Evolutionary conservation across 164 flowering plant species (phyloP).

Genomic region (Nelumbo lutea): DNA sequence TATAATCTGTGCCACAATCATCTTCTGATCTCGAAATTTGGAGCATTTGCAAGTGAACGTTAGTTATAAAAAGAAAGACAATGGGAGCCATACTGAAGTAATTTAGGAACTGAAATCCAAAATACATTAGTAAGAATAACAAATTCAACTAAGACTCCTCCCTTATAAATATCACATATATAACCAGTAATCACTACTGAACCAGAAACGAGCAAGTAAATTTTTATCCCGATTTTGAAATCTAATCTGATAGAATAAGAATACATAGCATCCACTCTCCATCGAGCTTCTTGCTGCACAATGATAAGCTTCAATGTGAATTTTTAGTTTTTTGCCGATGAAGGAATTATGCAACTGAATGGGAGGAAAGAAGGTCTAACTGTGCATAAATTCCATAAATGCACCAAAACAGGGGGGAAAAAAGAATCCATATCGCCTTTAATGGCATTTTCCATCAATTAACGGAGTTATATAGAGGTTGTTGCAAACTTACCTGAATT

Average conservation of each 20-base stretch:
- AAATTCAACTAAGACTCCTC: not conserved
- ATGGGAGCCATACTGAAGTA: not conserved
- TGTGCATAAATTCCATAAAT: no score
- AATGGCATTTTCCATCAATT: not conserved
- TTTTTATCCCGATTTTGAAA: no score
- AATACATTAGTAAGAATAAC: not conserved
- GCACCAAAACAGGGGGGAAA: no score
- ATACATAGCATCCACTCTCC: no score
- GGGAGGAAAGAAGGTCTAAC: no score
- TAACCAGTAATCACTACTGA: not conserved
- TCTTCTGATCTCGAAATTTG: conserved; percentile 24
- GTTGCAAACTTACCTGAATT: not conserved
- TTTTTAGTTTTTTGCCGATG: no score
- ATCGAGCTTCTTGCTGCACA: no score
- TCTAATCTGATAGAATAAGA: no score
- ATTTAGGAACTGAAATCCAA: not conserved
- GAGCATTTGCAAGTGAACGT: conserved; percentile 2
- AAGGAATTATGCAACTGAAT: no score
- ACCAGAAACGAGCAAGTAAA: not conserved
- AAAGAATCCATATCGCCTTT: no score
- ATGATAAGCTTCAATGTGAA: no score
- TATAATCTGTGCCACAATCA: conserved; percentile 13
- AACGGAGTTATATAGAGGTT: not conserved
- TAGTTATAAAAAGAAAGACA: not conserved
- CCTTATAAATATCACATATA: not conserved